Conservation (phyloP, 1,284 basidiomycete species). For the Malassezia slooffiae region DNA sequence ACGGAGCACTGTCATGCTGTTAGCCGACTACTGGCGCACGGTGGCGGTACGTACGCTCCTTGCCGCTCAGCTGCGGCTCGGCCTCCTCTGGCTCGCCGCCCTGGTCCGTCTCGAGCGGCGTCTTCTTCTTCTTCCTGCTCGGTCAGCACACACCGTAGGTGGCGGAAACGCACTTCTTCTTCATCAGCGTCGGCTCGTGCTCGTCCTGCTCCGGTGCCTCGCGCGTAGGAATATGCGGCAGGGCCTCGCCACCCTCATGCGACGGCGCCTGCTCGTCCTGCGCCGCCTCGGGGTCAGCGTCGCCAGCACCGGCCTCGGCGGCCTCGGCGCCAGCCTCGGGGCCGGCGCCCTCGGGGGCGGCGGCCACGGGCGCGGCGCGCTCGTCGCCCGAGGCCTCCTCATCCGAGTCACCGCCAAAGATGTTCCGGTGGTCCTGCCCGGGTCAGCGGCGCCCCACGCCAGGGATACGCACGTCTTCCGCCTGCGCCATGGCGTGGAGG, state of each 20-base stretch:
- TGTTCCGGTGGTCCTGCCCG: constrained; percentile 12
- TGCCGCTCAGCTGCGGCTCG: not conserved
- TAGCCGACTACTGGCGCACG: no score
- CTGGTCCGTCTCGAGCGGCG: not conserved
- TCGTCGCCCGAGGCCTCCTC: constrained; percentile 1
- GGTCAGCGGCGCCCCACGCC: not conserved
- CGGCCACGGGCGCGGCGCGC: no score
- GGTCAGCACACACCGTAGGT: not conserved
- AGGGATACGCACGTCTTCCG: constrained; percentile 1
- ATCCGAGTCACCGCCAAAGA: constrained; percentile 14
- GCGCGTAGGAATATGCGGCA: not conserved
- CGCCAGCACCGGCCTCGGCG: not conserved
- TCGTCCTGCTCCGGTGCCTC: not conserved
- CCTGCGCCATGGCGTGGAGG: not conserved
- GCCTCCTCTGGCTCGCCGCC: not conserved
- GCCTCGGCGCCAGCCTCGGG: no score
- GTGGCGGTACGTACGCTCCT: constrained; percentile 1
- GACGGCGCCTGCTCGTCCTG: not conserved
- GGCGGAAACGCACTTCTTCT: constrained; percentile 11
- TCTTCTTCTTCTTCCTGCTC: not conserved
- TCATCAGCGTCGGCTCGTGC: constrained; percentile 1
- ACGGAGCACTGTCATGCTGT: constrained; percentile 5
- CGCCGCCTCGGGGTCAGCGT: not conserved
- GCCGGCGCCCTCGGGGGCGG: no score
- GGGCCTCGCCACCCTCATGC: not conserved